Base-by-base conservation (phyloP, 306 rosid species). In the Fagus sylvatica region DNA sequence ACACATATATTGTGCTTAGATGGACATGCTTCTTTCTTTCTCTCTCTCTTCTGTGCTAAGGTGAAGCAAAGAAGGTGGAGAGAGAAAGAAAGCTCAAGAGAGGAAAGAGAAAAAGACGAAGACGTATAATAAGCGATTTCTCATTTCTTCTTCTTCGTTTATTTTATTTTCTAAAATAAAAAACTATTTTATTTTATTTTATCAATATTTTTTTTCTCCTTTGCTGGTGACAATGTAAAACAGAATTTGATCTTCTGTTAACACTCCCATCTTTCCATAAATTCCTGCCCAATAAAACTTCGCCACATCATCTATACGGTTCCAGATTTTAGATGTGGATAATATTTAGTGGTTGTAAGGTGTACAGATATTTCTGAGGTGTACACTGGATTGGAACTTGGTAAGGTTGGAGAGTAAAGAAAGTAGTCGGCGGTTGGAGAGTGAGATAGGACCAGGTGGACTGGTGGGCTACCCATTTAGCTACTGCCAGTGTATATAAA, bases 371-470 rank as follows among this genome's bases (percentile, higher is more conserved):
- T 30, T 51, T 3, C 28, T 55, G 61, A 22, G 28, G 0, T 48
- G 9, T 11, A 53, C 43, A 66, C 41, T 16, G 61, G 68, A 86
- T 37, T 4, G 65, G 15, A 42, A 22, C 34, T 0, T 17, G 40
- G 53, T 71, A 40, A 56, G 40, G 28, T 22, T 22, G 28, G 28
- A 69, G 64, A 33, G 4, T 0, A 72, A 17, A 4, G 10, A 51
- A 41, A 71, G n/a, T 79, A 74, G 83, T 82, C 76, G 77, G 85
- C 76, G 74, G 88, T 78, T 81, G 84, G 85, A 79, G 83, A 76
- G 53, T 65, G 75, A 90, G 80, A 74, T 82, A 69, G 75, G 81
- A 72, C 77, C 75, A 83, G 13, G 51, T 8, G 51, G 28, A 22
- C 28, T 22, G 28, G 28, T 22, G 71, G 77, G 54, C 33, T 33